Evolutionary conservation across 2,329 filamentous ascomycete species (phyloP).

Genomic region (Thermomyces lanuginosus): DNA sequence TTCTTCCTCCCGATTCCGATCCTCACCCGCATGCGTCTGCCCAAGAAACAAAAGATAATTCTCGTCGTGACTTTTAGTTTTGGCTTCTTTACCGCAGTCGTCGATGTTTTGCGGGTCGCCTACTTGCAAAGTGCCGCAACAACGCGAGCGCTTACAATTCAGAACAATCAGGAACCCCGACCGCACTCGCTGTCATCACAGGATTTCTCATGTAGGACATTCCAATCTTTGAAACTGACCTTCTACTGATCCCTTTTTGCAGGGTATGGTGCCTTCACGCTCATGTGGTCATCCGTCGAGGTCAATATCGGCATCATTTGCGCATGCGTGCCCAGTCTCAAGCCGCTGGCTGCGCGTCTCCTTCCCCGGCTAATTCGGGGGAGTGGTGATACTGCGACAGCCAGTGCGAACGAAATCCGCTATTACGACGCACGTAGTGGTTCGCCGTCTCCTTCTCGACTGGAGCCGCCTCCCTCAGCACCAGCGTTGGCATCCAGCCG

Average conservation of each 20-base stretch:
- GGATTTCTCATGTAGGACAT: slow-evolving; percentile 36
- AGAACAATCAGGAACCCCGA: slow-evolving; percentile 4
- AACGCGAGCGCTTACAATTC: slow-evolving; percentile 17
- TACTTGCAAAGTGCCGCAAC: slow-evolving; percentile 61
- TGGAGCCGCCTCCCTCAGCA: too few species aligned
- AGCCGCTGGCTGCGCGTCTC: slow-evolving; percentile 58
- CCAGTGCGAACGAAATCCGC: slow-evolving; percentile 6
- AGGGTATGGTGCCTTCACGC: slow-evolving; percentile 65
- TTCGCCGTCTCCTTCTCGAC: too few species aligned
- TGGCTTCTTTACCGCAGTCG: slow-evolving; percentile 71
- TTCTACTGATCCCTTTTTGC: slow-evolving; percentile 29
- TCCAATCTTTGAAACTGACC: neutral
- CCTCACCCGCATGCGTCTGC: slow-evolving; percentile 69
- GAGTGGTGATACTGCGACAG: slow-evolving; percentile 13
- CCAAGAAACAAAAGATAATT: slow-evolving; percentile 72
- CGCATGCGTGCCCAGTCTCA: slow-evolving; percentile 81
- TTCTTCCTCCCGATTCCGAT: slow-evolving; percentile 78
- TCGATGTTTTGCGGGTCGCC: slow-evolving; percentile 79
- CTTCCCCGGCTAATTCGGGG: slow-evolving; percentile 42
- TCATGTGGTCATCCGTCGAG: slow-evolving; percentile 90
- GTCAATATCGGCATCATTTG: slow-evolving; percentile 83
- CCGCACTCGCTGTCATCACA: slow-evolving; percentile 10
- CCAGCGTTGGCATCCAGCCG: slow-evolving; percentile 1
- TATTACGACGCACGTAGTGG: slow-evolving; percentile 2
- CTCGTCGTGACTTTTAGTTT: slow-evolving; percentile 72